These are phyloP conservation scores for Rhytidiadelphus loreus DNA, from an alignment of 225 moss, liverwort and hornwort genomes.

Conservation along the genomic window DNA sequence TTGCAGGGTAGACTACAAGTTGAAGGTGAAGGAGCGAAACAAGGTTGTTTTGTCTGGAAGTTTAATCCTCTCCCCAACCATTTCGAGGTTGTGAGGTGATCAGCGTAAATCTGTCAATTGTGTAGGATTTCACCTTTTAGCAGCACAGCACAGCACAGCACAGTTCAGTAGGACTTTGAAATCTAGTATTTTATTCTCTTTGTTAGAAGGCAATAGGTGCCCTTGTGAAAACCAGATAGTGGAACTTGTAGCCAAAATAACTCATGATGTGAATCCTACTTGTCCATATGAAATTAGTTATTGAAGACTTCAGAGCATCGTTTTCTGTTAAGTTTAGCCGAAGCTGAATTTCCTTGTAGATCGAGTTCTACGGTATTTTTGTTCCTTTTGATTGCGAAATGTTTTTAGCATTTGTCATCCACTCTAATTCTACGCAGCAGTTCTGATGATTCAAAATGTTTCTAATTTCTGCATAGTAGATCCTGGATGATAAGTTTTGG, in stretches of 20 bases:
- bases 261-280: neutral
- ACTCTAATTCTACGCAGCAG: neutral
- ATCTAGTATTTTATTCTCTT: neutral
- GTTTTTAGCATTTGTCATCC: neutral
- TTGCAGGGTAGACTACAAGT: slow-evolving; percentile 42
- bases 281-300: neutral
- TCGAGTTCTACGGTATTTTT: neutral
- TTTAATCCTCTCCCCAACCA: neutral
- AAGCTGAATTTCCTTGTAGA: neutral
- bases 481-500: neutral
- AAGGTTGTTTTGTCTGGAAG: slow-evolving; percentile 41
- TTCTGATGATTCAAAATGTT: neutral
- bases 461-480: neutral
- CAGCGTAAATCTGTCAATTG: neutral
- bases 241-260: neutral
- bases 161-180: neutral
- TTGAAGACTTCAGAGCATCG: neutral
- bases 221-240: neutral
- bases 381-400: neutral
- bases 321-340: neutral
- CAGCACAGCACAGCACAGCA: neutral
- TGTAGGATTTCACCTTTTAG: neutral
- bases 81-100: neutral
- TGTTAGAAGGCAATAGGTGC: neutral
- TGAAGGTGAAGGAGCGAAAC: slow-evolving; percentile 51